Base-by-base conservation (phyloP, 257 asterid genomes). In the Solanum sejunctum region DNA sequence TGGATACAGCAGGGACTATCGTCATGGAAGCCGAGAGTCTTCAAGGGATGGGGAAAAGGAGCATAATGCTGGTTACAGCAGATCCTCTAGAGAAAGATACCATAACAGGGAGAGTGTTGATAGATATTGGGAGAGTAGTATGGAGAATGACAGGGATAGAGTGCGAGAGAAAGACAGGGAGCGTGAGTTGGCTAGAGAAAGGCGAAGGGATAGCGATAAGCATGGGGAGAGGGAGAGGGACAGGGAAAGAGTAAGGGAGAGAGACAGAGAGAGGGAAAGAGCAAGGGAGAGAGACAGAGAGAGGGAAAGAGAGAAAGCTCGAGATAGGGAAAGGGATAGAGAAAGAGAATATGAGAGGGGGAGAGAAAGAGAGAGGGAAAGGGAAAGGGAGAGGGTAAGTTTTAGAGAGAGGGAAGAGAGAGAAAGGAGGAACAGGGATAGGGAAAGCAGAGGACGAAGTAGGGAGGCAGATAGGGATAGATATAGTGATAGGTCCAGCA, bases 11-110 rank as follows among this genome's bases (percentile, higher is more conserved):
- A 87, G 84, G 85, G 88, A 82, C 83, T 85, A 87, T 84, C 87
- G 90, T 64, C 86, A 84, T 75, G 83, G 88, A 84, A 89, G 93
- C 85, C 90, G 91, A 87, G 98, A 92, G 83, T 82, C 57, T 39
- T 83, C 75, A 28, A 88, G 89, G 85, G 93, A 89, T 67, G 84
- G 85, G 84, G 97, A 89, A 86, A 89, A 91, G 86, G 95, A 93
- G 83, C 93, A 85, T 66, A 89, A 91, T 87, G 89, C 94, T 84
- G 87, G 86, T 87, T 63, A 80, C 80, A 61, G 89, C 88, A 92
- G 92, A 85, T 89, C 89, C 85, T 56, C 32, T 3, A 92, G 89
- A 77, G 96, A 88, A 84, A 84, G 89, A 82, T 88, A 89, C 88
- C 88, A 85, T 85, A 84, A 84, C 83, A 90, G 91, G 87, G 95